These are phyloP conservation scores for Fusarium sp. DNA, from an alignment of 2,329 filamentous ascomycete genomes.

Conservation along the genomic window DNA sequence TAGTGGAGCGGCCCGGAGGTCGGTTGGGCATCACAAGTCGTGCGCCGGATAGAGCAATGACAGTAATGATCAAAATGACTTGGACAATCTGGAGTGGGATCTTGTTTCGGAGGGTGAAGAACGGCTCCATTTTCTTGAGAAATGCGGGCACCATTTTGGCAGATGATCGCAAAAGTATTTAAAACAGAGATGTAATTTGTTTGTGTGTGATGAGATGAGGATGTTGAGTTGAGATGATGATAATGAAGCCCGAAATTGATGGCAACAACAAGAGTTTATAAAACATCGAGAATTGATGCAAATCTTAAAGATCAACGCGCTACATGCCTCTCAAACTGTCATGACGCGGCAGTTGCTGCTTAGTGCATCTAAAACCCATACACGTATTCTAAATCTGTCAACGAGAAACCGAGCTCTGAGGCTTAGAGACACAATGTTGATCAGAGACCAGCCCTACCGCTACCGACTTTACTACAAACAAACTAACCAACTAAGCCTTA, in stretches of 20 bases:
- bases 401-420: constrained; percentile 16
- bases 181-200: too few relatives aligned
- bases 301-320: neutral
- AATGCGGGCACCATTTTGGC: neutral
- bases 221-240: constrained; percentile 1
- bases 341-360: constrained; percentile 8
- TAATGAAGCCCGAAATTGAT: neutral
- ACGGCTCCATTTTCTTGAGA: constrained; percentile 1
- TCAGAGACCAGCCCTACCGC: neutral
- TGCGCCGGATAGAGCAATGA: constrained; percentile 29
- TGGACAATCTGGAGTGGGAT: constrained; percentile 7
- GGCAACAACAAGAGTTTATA: constrained; percentile 4
- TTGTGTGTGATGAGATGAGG: neutral
- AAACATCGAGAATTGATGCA: neutral
- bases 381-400: constrained; percentile 8
- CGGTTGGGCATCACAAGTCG: constrained; percentile 31
- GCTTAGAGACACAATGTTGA: neutral
- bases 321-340: neutral
- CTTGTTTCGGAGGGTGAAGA: constrained; percentile 13
- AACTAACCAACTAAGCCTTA: neutral
- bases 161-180: accelerated
- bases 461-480: neutral
- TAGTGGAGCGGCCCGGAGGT: constrained; percentile 32
- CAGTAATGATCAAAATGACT: constrained; percentile 10
- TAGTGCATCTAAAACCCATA: neutral